phyloP scores from a whole-genome alignment of 176 grass and related monocot genomes.

The Saccharum spontaneum region DNA sequence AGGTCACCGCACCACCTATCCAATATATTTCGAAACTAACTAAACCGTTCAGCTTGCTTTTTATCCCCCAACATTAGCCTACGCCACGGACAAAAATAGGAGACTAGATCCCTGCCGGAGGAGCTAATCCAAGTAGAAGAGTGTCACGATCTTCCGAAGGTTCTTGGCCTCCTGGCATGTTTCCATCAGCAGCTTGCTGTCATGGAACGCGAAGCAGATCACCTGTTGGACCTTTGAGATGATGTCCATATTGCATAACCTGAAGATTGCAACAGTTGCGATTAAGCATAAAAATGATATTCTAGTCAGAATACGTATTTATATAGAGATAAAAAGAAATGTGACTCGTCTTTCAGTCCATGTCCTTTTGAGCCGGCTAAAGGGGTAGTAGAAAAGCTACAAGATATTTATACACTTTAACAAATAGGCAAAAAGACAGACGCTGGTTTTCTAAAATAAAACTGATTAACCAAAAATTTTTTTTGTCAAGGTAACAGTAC shows the following conservation, averaged over 20 bases:
- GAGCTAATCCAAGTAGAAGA: conserved; percentile 95
- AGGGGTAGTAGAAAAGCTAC: background rate
- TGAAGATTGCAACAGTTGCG: conserved; percentile 38
- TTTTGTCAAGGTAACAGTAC: background rate
- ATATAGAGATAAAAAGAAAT: background rate
- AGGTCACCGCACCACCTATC: conserved; percentile 32
- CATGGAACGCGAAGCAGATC: conserved; percentile 96
- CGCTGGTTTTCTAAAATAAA: background rate
- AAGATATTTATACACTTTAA: background rate
- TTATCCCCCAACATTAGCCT: conserved; percentile 23
- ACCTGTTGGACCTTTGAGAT: conserved; percentile 93
- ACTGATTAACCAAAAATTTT: background rate
- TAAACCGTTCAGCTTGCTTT: conserved; percentile 26
- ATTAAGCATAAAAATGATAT: background rate
- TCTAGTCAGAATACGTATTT: background rate
- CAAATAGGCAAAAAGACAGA: background rate
- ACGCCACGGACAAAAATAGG: conserved; percentile 42
- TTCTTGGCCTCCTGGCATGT: conserved; percentile 98
- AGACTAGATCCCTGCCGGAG: conserved; percentile 1
- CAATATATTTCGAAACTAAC: conserved; percentile 30
- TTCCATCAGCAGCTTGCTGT: conserved; percentile 97
- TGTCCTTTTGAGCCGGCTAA: background rate
- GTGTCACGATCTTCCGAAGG: conserved; percentile 91
- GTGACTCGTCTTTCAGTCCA: background rate
- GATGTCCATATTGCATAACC: conserved; percentile 99